phyloP scores from a whole-genome alignment of 768 basidiomycete species.

The Floccularia luteovirens region DNA sequence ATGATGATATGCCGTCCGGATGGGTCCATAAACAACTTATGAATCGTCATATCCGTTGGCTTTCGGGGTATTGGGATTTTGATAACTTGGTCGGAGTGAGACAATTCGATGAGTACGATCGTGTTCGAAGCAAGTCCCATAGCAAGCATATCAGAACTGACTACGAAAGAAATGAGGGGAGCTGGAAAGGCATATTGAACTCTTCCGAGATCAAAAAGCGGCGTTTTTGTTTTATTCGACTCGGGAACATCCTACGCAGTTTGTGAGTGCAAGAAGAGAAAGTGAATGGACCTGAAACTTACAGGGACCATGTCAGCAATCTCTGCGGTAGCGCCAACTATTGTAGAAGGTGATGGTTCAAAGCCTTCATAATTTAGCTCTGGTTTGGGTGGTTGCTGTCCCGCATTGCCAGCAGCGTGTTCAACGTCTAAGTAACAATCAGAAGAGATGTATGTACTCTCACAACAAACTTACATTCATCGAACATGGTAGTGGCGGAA shows the following conservation, averaged over 20 bases:
- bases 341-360: constrained; percentile 60
- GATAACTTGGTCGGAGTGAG: constrained; percentile 78
- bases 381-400: constrained; percentile 28
- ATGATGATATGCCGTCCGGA: constrained; percentile 87
- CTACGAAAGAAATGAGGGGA: constrained; percentile 72
- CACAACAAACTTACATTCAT: constrained; percentile 47
- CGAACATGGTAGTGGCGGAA: constrained; percentile 52
- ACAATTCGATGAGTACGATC: constrained; percentile 85
- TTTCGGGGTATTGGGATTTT: constrained; percentile 75
- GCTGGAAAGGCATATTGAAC: constrained; percentile 90
- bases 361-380: constrained; percentile 83
- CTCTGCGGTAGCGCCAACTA: constrained; percentile 39
- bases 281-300: constrained; percentile 6
- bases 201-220: constrained; percentile 77
- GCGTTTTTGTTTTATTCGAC: constrained; percentile 36
- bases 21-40: constrained; percentile 88
- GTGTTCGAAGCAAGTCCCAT: constrained; percentile 76
- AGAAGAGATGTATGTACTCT: constrained; percentile 2
- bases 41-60: constrained; percentile 65
- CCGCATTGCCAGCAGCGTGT: constrained; percentile 55
- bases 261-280: constrained; percentile 1
- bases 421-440: constrained; percentile 62
- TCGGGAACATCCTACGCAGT: constrained; percentile 18
- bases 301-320: constrained; percentile 27
- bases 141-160: constrained; percentile 80